phyloP scores from a whole-genome alignment of 228 moss, liverwort and hornwort genomes.

The Sphagnum magellanicum region DNA sequence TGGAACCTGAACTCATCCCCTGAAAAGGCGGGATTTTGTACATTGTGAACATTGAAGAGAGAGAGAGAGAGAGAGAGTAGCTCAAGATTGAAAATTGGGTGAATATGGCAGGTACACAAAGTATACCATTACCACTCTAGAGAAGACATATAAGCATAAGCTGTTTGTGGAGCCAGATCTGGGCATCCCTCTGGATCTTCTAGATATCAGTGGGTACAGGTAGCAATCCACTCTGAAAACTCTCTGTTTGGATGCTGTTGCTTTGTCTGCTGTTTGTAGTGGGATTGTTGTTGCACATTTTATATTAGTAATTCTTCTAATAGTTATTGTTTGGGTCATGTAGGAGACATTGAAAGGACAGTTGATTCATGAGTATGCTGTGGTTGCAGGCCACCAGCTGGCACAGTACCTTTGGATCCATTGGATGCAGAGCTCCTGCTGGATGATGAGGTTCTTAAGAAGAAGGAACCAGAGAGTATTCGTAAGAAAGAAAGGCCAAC shows the following conservation, averaged over 20 bases:
- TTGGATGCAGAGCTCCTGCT: slow-evolving; percentile 75
- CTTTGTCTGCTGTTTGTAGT: no score
- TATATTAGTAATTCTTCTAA: no score
- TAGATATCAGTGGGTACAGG: slow-evolving; percentile 99
- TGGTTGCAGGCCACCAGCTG: slow-evolving; percentile 63
- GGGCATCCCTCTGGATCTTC: slow-evolving; percentile 87
- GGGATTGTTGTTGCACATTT: no score
- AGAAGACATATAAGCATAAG: slow-evolving; percentile 91
- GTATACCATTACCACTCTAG: slow-evolving; percentile 84
- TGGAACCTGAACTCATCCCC: no score
- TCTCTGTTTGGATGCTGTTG: not conserved
- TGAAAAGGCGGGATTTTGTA: no score
- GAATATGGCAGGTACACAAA: slow-evolving; percentile 74
- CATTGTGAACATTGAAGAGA: no score
- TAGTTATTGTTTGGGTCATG: no score
- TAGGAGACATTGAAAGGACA: no score
- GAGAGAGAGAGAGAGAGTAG: no score
- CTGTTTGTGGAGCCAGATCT: slow-evolving; percentile 91
- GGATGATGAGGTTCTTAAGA: slow-evolving; percentile 87
- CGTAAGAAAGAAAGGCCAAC: slow-evolving; percentile 98
- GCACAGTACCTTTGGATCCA: slow-evolving; percentile 61
- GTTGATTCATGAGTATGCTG: not conserved
- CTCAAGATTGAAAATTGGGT: slow-evolving; percentile 7
- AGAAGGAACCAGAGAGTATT: slow-evolving; percentile 57
- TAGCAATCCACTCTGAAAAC: slow-evolving; percentile 13